Base-by-base conservation (phyloP, 129 eudicot genomes). In the Calendula officinalis region DNA sequence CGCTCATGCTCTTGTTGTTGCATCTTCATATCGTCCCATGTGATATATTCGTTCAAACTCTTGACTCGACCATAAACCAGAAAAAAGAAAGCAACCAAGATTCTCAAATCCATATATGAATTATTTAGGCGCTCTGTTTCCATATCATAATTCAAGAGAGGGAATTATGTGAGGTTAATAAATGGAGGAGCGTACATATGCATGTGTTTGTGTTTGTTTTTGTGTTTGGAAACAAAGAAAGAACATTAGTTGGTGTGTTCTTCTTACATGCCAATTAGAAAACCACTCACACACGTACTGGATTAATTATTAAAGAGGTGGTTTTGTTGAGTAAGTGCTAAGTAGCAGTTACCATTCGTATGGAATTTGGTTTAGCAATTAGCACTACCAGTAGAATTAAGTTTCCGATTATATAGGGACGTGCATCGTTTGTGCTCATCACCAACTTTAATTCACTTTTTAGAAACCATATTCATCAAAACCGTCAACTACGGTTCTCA, bases 1-100 rank as follows among this genome's bases (percentile, higher is more conserved):
- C 53, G 9, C 14, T 50, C 51, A 48, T 64, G 32, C 5, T 33
- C 17, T 12, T 53, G 39, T 10, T 50, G 27, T 16, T 44, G 54
- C 11, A 88, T 47, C 38, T 62, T 73, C 59, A 86, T 56, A 65
- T 86, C 97, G 35, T 79, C 84, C 91, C 95, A 84, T 1, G 85
- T 82, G 1, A 90, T 86, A 39, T 55, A 66, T 50, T 79, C 53
- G 30, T 41, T 14, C 3, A 64, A 61, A 51, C 51, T 35, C 48
- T 61, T 69, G 17, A 58, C 71, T n/a, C 12, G 40, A 38, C 77
- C 59, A 42, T 17, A 46, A 36, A 56, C 56, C 51, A 59, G 17
- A 38, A 74, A 64, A 59, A 64, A 27, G 65, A 70, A 39, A 61
- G 55, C 27, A 44, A 56, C 68, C 80, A 64, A 56, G 39, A 57